Evolutionary conservation across 2,329 filamentous ascomycete genomes (phyloP).

Genomic region (Talaromyces sp.): DNA sequence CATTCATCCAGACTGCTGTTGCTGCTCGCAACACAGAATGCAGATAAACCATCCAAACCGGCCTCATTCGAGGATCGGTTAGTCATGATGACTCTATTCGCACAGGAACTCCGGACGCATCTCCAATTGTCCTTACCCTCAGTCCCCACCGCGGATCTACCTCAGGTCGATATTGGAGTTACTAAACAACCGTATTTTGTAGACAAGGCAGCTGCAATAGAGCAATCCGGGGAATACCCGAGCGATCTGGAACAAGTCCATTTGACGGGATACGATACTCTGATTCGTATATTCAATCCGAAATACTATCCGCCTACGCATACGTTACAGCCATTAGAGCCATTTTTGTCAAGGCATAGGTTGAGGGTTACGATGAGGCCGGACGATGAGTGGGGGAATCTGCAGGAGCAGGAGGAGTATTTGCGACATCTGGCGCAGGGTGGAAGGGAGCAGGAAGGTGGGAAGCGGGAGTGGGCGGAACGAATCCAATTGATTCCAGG

Average conservation of each 20-base stretch:
- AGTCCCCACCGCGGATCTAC: constrained; percentile 18
- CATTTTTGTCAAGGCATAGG: constrained; percentile 43
- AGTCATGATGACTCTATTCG: constrained; percentile 49
- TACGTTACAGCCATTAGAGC: constrained; percentile 39
- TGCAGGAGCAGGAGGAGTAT: constrained; percentile 39
- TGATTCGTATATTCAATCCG: constrained; percentile 47
- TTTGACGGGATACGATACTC: constrained; percentile 48
- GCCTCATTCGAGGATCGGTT: constrained; percentile 48
- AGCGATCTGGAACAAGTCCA: constrained; percentile 43
- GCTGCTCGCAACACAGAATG: constrained; percentile 62
- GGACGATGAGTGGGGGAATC: constrained; percentile 38
- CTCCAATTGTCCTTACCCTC: constrained; percentile 21
- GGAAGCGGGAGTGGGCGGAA: constrained; percentile 41
- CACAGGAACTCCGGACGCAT: constrained; percentile 39
- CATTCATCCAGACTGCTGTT: constrained; percentile 49
- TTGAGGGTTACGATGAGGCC: constrained; percentile 44
- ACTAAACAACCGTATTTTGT: constrained; percentile 49
- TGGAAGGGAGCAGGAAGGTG: constrained; percentile 35
- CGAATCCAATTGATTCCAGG: constrained; percentile 42
- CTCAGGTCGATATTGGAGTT: constrained; percentile 46
- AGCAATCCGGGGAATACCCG: constrained; percentile 35
- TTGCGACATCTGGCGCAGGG: constrained; percentile 37
- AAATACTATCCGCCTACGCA: constrained; percentile 49
- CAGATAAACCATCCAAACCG: constrained; percentile 57
- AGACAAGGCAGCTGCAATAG: constrained; percentile 47